phyloP scores from a whole-genome alignment of 1,139 yeast genomes.

The Tardiomyces blankii region DNA sequence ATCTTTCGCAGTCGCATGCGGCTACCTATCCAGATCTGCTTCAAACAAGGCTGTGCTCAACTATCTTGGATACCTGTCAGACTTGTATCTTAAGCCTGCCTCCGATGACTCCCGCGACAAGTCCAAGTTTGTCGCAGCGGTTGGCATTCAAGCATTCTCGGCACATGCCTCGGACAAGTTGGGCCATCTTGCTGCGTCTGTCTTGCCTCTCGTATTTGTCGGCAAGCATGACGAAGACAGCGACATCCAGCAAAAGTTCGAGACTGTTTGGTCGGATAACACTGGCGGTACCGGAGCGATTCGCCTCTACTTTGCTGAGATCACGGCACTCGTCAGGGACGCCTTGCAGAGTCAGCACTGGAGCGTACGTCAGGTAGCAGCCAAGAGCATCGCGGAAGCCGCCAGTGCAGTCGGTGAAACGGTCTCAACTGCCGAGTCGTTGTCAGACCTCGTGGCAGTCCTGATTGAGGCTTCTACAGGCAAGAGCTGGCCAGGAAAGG shows the following conservation, averaged over 20 bases:
- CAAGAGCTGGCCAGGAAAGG: slow-evolving; percentile 86
- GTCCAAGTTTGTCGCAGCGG: slow-evolving; percentile 42
- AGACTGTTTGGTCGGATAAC: slow-evolving; percentile 68
- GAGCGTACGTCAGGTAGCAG: slow-evolving; percentile 58
- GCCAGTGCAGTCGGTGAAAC: slow-evolving; percentile 28
- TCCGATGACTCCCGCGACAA: slow-evolving; percentile 39
- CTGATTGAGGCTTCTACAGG: slow-evolving; percentile 61
- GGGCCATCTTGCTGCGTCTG: slow-evolving; percentile 47
- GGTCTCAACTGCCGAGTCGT: slow-evolving; percentile 5
- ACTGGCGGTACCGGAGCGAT: slow-evolving; percentile 66
- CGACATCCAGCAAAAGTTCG: slow-evolving; percentile 40
- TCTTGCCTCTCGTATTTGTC: slow-evolving; percentile 69
- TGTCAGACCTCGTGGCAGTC: slow-evolving; percentile 37
- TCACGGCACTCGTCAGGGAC: slow-evolving; percentile 38
- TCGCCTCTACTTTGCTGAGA: slow-evolving; percentile 62
- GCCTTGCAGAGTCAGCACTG: slow-evolving; percentile 51
- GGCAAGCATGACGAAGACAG: slow-evolving; percentile 59
- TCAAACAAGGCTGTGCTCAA: slow-evolving; percentile 41
- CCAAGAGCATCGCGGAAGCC: slow-evolving; percentile 55
- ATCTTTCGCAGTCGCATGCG: slow-evolving; percentile 74
- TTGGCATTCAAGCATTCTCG: slow-evolving; percentile 57
- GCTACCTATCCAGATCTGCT: slow-evolving; percentile 62
- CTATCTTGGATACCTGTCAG: slow-evolving; percentile 41
- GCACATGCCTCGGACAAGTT: slow-evolving; percentile 64
- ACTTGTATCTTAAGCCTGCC: slow-evolving; percentile 44